Evolutionary conservation across 1,284 basidiomycete genomes (phyloP).

Genomic region (Trametes sp.): DNA sequence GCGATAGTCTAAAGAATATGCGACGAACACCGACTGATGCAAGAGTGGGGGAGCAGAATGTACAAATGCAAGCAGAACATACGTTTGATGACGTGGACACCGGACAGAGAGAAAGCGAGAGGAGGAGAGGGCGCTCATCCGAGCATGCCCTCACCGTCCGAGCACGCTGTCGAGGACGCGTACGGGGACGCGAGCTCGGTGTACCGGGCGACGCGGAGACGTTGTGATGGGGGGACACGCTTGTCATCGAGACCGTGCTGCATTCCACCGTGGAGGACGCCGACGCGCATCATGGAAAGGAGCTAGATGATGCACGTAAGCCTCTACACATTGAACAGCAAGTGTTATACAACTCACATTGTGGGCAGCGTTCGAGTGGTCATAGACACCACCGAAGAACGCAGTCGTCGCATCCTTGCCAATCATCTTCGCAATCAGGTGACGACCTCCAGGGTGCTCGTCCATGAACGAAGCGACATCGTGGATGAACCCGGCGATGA

Average conservation of each 20-base stretch:
- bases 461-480: constrained; percentile 88
- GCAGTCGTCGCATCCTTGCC: constrained; percentile 89
- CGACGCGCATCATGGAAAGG: constrained; percentile 91
- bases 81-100: constrained; percentile 8
- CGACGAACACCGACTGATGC: constrained; percentile 23
- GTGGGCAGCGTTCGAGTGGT: constrained; percentile 93
- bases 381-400: constrained; percentile 94
- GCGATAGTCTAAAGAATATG: constrained; percentile 25
- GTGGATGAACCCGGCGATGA: constrained; percentile 91
- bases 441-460: constrained; percentile 88
- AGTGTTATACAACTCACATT: constrained; percentile 57
- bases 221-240: constrained; percentile 69
- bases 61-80: constrained; percentile 28
- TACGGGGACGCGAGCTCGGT: constrained; percentile 66
- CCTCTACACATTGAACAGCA: constrained; percentile 29
- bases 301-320: constrained; percentile 48
- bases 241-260: constrained; percentile 71
- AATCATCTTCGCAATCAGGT: constrained; percentile 70
- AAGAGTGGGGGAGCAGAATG: constrained; percentile 24
- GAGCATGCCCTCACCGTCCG: constrained; percentile 48
- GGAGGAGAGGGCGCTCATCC: constrained; percentile 31
- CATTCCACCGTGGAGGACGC: constrained; percentile 81
- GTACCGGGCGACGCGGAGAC: constrained; percentile 72
- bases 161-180: constrained; percentile 44
- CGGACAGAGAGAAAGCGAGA: neutral